Evolutionary conservation across 352 stramenopile genomes (phyloP).

Genomic region (Hyphochytrium catenoides): DNA sequence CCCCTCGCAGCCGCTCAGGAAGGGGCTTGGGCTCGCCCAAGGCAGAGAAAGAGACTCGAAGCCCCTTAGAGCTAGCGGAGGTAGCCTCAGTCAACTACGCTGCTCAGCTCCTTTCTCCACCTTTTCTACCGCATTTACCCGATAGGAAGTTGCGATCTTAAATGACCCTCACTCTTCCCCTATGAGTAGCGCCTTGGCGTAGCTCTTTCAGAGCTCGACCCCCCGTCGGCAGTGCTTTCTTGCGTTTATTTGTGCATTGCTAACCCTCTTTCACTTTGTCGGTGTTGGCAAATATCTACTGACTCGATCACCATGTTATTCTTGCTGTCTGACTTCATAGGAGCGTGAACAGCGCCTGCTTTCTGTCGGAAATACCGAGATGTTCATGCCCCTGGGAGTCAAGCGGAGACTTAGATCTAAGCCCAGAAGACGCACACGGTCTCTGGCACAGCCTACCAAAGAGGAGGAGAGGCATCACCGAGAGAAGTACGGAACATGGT

Average conservation of each 20-base stretch:
- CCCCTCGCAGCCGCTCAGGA: no score
- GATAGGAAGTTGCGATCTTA: no score
- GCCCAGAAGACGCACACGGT: neutral
- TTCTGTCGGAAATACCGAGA: conserved; percentile 10
- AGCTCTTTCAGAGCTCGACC: neutral
- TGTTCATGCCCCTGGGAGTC: conserved; percentile 10
- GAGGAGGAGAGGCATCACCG: conserved; percentile 4
- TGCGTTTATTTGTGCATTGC: neutral
- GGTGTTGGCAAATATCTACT: neutral
- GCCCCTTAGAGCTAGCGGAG: no score
- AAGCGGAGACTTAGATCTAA: conserved; percentile 5
- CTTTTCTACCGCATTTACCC: no score
- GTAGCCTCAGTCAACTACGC: no score
- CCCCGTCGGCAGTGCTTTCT: neutral
- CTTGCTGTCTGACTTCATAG: neutral
- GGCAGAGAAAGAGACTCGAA: no score
- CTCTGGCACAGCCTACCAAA: neutral
- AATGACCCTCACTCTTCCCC: no score
- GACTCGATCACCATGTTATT: neutral
- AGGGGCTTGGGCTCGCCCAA: no score
- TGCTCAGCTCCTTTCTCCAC: no score
- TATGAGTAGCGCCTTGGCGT: neutral
- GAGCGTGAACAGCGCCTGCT: conserved; percentile 6
- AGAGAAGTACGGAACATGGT: no score
- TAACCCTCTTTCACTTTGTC: neutral